A percentile compares a stretch with the other conserved stretches of the same genome.
These are phyloP conservation scores for Periconia digitata DNA, from an alignment of 2,329 filamentous ascomycete genomes.

Conservation along the genomic window DNA sequence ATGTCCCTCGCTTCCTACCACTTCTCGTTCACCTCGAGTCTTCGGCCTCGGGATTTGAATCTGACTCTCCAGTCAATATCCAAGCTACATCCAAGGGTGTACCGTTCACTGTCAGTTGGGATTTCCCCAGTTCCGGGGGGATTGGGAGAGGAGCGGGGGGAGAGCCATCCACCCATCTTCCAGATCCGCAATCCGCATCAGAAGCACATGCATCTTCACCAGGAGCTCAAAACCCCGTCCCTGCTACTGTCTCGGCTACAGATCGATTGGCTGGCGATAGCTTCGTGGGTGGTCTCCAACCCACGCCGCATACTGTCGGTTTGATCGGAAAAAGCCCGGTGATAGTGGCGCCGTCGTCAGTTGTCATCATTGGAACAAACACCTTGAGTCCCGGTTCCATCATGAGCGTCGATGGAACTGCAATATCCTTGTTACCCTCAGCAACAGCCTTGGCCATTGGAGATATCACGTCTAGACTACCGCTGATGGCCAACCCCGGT, in stretches of 20 bases:
- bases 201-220: not conserved
- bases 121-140: constrained; percentile 9
- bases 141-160: not conserved
- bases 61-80: constrained; percentile 14
- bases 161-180: not conserved
- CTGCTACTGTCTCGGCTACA: not conserved
- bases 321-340: constrained; percentile 32
- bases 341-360: constrained; percentile 35
- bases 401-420: constrained; percentile 40
- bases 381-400: constrained; percentile 36
- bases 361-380: constrained; percentile 38
- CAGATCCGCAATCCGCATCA: constrained; percentile 2
- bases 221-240: not conserved
- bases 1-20: constrained; percentile 15
- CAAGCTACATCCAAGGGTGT: constrained; percentile 9
- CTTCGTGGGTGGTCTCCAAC: constrained; percentile 8
- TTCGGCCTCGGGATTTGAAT: constrained; percentile 28
- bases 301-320: constrained; percentile 24
- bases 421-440: constrained; percentile 36
- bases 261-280: constrained; percentile 4
- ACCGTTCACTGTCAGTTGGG: constrained; percentile 18
- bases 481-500: constrained; percentile 17
- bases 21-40: constrained; percentile 34
- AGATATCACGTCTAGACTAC: constrained; percentile 26
- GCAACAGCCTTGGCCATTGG: constrained; percentile 42